Evolutionary conservation across 352 stramenopile species (phyloP).

Genomic region (Globisporangium radiosum): DNA sequence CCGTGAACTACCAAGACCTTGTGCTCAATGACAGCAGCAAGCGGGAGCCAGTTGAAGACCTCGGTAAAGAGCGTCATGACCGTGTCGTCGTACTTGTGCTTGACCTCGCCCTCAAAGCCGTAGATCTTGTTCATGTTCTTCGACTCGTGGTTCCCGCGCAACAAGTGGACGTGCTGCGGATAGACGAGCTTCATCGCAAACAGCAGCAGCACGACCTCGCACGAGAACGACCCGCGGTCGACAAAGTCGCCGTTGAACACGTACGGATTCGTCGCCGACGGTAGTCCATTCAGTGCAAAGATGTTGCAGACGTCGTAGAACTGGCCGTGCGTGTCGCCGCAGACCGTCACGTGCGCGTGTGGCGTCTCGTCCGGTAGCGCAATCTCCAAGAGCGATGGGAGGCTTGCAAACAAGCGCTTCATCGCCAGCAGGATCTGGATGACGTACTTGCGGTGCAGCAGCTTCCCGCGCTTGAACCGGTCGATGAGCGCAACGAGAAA

Average conservation of each 20-base stretch:
- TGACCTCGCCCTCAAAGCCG: constrained; percentile 99
- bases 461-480: constrained; percentile 95
- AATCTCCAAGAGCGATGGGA: constrained; percentile 90
- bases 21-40: constrained; percentile 92
- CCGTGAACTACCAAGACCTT: constrained; percentile 97
- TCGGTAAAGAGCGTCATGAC: constrained; percentile 99
- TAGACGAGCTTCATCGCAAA: constrained; percentile 96
- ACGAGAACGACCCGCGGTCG: constrained; percentile 97
- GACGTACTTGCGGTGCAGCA: constrained; percentile 98
- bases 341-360: constrained; percentile 91
- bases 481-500: constrained; percentile 93
- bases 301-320: constrained; percentile 99
- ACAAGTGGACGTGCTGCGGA: constrained; percentile 91
- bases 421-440: constrained; percentile 93
- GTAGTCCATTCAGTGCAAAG: constrained; percentile 97
- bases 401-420: constrained; percentile 86
- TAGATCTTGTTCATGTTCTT: constrained; percentile 99
- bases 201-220: constrained; percentile 97
- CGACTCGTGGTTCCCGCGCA: constrained; percentile 97
- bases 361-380: constrained; percentile 30
- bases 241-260: constrained; percentile 99
- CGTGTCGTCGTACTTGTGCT: constrained; percentile 99
- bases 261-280: constrained; percentile 94
- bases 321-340: constrained; percentile 99
- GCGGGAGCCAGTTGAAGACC: constrained; percentile 96